phyloP scores from a whole-genome alignment of 129 eudicot genomes.

The Lactuca sativa region DNA sequence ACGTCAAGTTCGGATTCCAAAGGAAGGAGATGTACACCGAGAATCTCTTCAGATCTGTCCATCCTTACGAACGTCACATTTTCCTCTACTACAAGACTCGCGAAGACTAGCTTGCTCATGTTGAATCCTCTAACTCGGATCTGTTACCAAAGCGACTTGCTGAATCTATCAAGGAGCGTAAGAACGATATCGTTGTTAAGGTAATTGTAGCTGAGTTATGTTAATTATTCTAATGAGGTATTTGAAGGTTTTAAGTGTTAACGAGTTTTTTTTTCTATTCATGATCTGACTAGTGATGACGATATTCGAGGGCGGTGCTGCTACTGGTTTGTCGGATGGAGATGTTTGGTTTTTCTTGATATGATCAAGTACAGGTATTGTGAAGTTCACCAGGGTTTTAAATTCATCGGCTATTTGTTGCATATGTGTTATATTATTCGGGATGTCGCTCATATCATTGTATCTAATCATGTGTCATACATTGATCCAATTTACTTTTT shows the following conservation, averaged over 20 bases:
- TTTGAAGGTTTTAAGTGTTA: background rate
- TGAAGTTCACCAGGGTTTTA: too few species aligned
- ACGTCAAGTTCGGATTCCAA: too few species aligned
- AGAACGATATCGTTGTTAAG: conserved; percentile 43
- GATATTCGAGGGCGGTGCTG: conserved; percentile 49
- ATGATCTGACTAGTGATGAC: conserved; percentile 59
- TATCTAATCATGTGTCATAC: conserved; percentile 92
- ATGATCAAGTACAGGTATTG: conserved; percentile 57
- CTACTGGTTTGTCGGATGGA: conserved; percentile 41
- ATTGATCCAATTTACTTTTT: conserved; percentile 92
- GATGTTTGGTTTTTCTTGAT: conserved; percentile 62
- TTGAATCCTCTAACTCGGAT: conserved; percentile 47
- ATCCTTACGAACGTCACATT: background rate
- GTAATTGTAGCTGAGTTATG: conserved; percentile 9
- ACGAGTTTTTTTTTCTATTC: too few species aligned
- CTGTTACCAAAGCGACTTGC: conserved; percentile 61
- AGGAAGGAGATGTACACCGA: too few species aligned
- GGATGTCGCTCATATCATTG: conserved; percentile 76
- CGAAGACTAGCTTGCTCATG: background rate
- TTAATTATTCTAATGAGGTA: background rate
- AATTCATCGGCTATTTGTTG: too few species aligned
- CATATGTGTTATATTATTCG: too few species aligned
- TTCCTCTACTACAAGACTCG: background rate
- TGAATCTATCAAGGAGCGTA: conserved; percentile 48
- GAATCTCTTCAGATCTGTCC: background rate